Evolutionary conservation across 352 stramenopile species (phyloP), one percentile per base, ranked within the genome.

Genomic region (Phytophthora tentaculata): DNA sequence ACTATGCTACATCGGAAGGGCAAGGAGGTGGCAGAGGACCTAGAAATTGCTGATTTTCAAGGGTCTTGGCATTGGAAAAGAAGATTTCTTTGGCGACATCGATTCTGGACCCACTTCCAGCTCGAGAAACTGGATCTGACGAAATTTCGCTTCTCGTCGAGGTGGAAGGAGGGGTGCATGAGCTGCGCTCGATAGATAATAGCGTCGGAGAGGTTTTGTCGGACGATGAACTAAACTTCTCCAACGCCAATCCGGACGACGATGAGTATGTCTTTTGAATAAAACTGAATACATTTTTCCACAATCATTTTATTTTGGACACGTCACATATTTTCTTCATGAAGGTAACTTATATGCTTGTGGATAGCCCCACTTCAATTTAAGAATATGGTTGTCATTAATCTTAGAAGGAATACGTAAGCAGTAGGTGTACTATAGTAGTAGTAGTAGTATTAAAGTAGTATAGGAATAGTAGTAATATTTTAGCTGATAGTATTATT

Each of bases 401-500:
- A n/a, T n/a, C n/a, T 24, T 17, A 17, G 13, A 48, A 48, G 41
- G 41, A 48, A 48, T 48, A 48, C 41, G 41, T n/a, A n/a, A n/a
- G n/a, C n/a, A n/a, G n/a, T n/a, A n/a, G n/a, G n/a, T n/a, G n/a
- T n/a, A n/a, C n/a, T n/a, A n/a, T n/a, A n/a, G n/a, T n/a, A n/a
- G n/a, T n/a, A n/a, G n/a, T n/a, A n/a, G n/a, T n/a, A n/a, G n/a
- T n/a, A n/a, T n/a, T n/a, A n/a, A n/a, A n/a, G n/a, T n/a, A n/a
- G n/a, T n/a, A n/a, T n/a, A n/a, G n/a, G n/a, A n/a, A n/a, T n/a
- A n/a, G n/a, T n/a, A n/a, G n/a, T n/a, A n/a, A n/a, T n/a, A n/a
- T n/a, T n/a, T n/a, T n/a, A n/a, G n/a, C n/a, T n/a, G n/a, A n/a
- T n/a, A n/a, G n/a, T n/a, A n/a, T n/a, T n/a, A n/a, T n/a, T n/a